Conservation (phyloP, 2,329 filamentous ascomycete species). For the Diaporthe nobilis region DNA sequence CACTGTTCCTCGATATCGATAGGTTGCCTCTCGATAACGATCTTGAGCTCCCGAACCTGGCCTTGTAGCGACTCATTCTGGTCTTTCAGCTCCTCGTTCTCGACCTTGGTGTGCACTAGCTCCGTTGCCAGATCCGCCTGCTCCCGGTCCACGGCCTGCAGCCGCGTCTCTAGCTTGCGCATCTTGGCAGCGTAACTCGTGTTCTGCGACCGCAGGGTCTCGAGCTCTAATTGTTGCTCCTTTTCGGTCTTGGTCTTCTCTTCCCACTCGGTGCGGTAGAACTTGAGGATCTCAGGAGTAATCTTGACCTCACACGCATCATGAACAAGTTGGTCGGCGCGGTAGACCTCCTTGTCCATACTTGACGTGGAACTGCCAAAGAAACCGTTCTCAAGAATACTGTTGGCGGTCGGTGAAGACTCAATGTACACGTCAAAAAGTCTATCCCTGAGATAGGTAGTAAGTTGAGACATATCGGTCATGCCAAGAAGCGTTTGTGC, state of each 20-base stretch:
- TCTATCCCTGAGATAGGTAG: constrained; percentile 91
- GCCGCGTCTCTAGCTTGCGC: constrained; percentile 88
- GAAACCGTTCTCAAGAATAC: constrained; percentile 95
- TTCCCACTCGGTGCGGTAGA: constrained; percentile 91
- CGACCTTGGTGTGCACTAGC: constrained; percentile 90
- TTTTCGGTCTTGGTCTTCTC: constrained; percentile 88
- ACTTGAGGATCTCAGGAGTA: constrained; percentile 83
- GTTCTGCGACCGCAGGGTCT: constrained; percentile 78
- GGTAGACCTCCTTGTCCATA: constrained; percentile 94
- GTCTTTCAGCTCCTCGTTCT: constrained; percentile 91
- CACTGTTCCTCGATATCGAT: constrained; percentile 87
- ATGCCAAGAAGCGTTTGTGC: constrained; percentile 81
- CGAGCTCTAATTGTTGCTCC: constrained; percentile 85
- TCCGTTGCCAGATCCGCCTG: constrained; percentile 93
- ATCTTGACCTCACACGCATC: constrained; percentile 93
- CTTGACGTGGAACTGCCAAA: constrained; percentile 93
- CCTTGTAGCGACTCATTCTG: constrained; percentile 89
- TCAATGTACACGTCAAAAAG: constrained; percentile 98
- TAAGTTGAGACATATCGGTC: constrained; percentile 92
- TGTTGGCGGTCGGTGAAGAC: constrained; percentile 90
- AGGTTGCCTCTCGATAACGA: constrained; percentile 90
- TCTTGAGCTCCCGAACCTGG: constrained; percentile 87
- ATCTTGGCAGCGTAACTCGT: constrained; percentile 79
- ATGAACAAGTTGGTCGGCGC: constrained; percentile 91
- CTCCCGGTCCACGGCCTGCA: constrained; percentile 90